A percentile compares a stretch with the other conserved stretches of the same genome.
Conservation (phyloP, 2,329 filamentous ascomycete species). For the Diplodia mutila region DNA sequence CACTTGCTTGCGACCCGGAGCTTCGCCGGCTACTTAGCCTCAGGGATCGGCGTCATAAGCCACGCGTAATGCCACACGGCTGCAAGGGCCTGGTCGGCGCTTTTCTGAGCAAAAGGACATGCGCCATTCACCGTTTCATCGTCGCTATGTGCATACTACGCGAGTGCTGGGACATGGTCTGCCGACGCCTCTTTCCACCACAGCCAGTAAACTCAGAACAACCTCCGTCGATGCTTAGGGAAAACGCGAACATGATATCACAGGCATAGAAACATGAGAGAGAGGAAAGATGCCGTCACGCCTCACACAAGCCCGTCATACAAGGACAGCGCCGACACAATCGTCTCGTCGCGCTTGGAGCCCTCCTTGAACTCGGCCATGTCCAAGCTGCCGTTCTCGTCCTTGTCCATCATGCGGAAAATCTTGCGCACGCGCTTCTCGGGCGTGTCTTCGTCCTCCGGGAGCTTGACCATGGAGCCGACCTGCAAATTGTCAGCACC, state of each 20-base stretch:
- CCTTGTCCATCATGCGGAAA: conserved; percentile 99
- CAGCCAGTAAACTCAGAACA: conserved; percentile 25
- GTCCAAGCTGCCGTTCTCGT: conserved; percentile 95
- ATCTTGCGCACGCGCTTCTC: conserved; percentile 98
- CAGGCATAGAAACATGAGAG: conserved; percentile 39
- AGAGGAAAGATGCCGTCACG: conserved; percentile 29
- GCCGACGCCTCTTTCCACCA: conserved; percentile 11
- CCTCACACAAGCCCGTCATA: conserved; percentile 89
- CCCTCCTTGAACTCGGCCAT: conserved; percentile 99
- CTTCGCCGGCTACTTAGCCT: conserved; percentile 20
- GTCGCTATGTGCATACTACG: conserved; percentile 23
- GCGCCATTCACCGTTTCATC: conserved; percentile 23
- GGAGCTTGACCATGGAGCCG: conserved; percentile 98
- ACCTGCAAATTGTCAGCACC: conserved; percentile 61
- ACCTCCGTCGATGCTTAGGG: conserved; percentile 37
- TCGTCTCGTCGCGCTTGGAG: conserved; percentile 97
- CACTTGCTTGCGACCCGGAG: conserved; percentile 23
- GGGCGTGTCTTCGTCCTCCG: conserved; percentile 97
- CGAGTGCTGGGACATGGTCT: conserved; percentile 4
- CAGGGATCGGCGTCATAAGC: conserved; percentile 23
- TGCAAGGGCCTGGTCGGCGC: conserved; percentile 3
- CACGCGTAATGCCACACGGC: conserved; percentile 16
- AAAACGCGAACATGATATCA: conserved; percentile 45
- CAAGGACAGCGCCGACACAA: conserved; percentile 92
- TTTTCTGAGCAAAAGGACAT: not conserved